Conservation (phyloP, 1,139 yeast species). For the Saccharomycopsis hybrid region DNA sequence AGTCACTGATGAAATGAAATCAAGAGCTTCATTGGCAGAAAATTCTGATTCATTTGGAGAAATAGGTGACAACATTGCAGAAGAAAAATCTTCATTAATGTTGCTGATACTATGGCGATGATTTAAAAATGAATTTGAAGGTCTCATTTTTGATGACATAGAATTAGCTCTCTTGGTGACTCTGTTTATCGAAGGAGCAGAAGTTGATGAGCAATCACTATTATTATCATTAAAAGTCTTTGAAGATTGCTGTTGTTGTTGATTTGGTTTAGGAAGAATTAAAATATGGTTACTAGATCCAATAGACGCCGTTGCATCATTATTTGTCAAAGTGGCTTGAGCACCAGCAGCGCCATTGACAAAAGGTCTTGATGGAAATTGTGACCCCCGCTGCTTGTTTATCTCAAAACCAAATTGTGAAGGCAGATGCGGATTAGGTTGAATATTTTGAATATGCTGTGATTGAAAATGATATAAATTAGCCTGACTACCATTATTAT, state of each 20-base stretch:
- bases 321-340: no score
- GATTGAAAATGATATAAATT: background rate
- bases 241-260: conserved; percentile 18
- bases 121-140: conserved; percentile 3
- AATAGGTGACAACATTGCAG: conserved; percentile 12
- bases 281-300: conserved; percentile 18
- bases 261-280: conserved; percentile 23
- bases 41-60: conserved; percentile 10
- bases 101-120: conserved; percentile 1
- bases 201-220: conserved; percentile 20
- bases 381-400: conserved; percentile 3
- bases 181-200: conserved; percentile 14
- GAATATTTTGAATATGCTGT: background rate
- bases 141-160: conserved; percentile 8
- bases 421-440: conserved; percentile 2
- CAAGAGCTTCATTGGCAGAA: conserved; percentile 1
- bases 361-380: no score
- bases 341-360: no score
- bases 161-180: conserved; percentile 9
- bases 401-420: conserved; percentile 1
- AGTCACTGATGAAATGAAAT: background rate
- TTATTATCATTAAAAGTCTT: conserved; percentile 22
- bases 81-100: conserved; percentile 1
- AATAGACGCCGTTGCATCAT: conserved; percentile 1
- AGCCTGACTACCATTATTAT: conserved; percentile 3